Evolutionary conservation across 2,329 filamentous ascomycete genomes (phyloP).

Genomic region (Phaeomoniella chlamydospora): DNA sequence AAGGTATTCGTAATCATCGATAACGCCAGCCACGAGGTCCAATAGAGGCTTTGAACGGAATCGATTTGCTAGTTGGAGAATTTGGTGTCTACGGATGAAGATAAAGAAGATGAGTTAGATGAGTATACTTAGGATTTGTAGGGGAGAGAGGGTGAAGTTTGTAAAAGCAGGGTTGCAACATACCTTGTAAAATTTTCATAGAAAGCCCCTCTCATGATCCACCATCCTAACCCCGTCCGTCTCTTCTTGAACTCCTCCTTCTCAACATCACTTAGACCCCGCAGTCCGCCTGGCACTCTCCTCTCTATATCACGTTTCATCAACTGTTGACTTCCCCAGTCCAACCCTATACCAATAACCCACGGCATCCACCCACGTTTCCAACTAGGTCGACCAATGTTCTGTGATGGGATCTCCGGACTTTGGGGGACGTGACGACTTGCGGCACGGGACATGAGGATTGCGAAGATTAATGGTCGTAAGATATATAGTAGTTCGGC

Average conservation of each 20-base stretch:
- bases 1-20: conserved; percentile 93
- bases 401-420: neutral
- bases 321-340: conserved; percentile 80
- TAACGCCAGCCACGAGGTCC: conserved; percentile 65
- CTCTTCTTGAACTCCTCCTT: conserved; percentile 78
- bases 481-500: conserved; percentile 89
- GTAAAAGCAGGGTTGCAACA: conserved; percentile 8
- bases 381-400: conserved; percentile 43
- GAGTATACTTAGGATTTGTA: conserved; percentile 25
- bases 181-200: conserved; percentile 71
- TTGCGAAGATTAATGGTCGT: conserved; percentile 72
- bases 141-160: neutral
- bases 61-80: conserved; percentile 47
- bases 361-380: conserved; percentile 83
- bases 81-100: conserved; percentile 25
- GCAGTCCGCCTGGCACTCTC: conserved; percentile 52
- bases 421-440: conserved; percentile 5
- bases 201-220: conserved; percentile 90
- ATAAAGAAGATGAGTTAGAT: conserved; percentile 1
- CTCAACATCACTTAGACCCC: conserved; percentile 70
- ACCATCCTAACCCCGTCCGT: conserved; percentile 87
- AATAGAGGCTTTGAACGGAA: conserved; percentile 62
- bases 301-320: conserved; percentile 51
- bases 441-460: conserved; percentile 51
- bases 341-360: conserved; percentile 71